Evolutionary conservation across 1,284 basidiomycete species (phyloP).

Genomic region (Sanghuangporus sanghuang): DNA sequence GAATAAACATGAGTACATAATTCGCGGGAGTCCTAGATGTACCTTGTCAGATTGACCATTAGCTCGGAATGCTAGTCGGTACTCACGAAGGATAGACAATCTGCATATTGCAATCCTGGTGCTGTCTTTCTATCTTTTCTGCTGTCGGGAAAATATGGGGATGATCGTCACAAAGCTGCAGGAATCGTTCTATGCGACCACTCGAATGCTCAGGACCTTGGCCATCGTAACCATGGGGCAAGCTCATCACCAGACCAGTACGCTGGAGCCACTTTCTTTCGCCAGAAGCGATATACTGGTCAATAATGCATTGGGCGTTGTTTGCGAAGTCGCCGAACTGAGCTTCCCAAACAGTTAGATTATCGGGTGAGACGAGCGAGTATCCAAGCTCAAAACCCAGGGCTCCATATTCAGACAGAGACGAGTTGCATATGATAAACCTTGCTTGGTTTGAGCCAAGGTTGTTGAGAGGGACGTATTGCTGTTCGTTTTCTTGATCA

Average conservation of each 20-base stretch:
- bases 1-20: slow-evolving; percentile 46
- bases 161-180: slow-evolving; percentile 98
- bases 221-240: slow-evolving; percentile 98
- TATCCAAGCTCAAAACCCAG: slow-evolving; percentile 99
- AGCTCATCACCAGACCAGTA: slow-evolving; percentile 85
- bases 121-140: slow-evolving; percentile 90
- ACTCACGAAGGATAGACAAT: slow-evolving; percentile 91
- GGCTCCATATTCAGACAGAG: slow-evolving; percentile 91
- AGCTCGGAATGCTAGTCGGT: neutral
- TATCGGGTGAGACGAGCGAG: slow-evolving; percentile 93
- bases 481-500: slow-evolving; percentile 90
- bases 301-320: slow-evolving; percentile 97
- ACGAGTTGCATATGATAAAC: slow-evolving; percentile 97
- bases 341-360: slow-evolving; percentile 97
- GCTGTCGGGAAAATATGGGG: slow-evolving; percentile 86
- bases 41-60: neutral
- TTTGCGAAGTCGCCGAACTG: slow-evolving; percentile 99
- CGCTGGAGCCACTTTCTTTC: slow-evolving; percentile 99
- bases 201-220: slow-evolving; percentile 99
- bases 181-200: slow-evolving; percentile 93
- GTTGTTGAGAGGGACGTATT: slow-evolving; percentile 88
- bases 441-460: slow-evolving; percentile 83
- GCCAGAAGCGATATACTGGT: slow-evolving; percentile 97
- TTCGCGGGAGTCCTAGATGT: slow-evolving; percentile 75
- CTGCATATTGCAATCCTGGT: slow-evolving; percentile 99